Conservation (phyloP, 345 rosid genomes). For the Eucalyptus viminalis region DNA sequence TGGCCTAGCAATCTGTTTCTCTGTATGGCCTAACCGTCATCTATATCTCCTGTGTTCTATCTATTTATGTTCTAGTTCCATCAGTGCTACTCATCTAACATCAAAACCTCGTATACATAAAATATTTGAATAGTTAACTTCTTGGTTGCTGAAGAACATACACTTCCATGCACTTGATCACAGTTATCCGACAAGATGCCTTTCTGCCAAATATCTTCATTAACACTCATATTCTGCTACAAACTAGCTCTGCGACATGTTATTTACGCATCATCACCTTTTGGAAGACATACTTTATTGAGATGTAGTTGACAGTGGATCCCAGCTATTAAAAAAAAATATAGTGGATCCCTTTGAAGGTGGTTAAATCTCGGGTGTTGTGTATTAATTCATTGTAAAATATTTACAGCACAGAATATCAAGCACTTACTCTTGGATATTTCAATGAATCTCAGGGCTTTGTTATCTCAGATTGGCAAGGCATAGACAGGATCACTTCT, state of each 20-base stretch:
- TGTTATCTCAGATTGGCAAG: slow-evolving; percentile 95
- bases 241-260: neutral
- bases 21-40: neutral
- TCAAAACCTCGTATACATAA: neutral
- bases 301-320: neutral
- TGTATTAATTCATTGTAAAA: neutral
- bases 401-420: neutral
- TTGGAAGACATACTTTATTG: neutral
- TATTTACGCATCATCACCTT: neutral
- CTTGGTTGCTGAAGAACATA: neutral
- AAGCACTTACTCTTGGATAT: neutral
- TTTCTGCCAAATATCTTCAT: neutral
- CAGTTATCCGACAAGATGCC: neutral
- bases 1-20: neutral
- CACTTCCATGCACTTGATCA: neutral
- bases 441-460: slow-evolving; percentile 38
- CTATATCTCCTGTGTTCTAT: neutral
- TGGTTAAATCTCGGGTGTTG: neutral
- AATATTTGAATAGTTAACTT: neutral
- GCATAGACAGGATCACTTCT: slow-evolving; percentile 74
- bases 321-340: neutral
- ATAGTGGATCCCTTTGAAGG: neutral
- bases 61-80: neutral
- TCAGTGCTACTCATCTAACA: neutral
- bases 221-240: neutral